These are phyloP conservation scores for Luffa aegyptiaca DNA, from an alignment of 306 rosid genomes.

Conservation along the genomic window DNA sequence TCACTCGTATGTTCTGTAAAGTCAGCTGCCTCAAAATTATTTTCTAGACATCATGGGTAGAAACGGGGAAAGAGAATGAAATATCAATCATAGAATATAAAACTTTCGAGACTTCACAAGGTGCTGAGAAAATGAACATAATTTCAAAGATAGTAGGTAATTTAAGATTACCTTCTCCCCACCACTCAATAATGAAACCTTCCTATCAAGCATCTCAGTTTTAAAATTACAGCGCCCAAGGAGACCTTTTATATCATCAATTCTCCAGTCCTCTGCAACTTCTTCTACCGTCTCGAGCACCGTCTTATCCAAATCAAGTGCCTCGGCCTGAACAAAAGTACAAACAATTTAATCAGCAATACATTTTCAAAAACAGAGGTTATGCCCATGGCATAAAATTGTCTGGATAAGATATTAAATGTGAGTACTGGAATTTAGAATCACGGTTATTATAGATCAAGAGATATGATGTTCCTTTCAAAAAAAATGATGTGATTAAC, in stretches of 20 bases:
- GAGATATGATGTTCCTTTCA: neutral
- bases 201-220: constrained; percentile 90
- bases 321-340: constrained; percentile 62
- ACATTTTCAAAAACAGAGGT: neutral
- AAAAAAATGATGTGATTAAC: neutral
- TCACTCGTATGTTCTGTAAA: neutral
- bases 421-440: neutral
- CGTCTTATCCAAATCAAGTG: constrained; percentile 86
- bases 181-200: constrained; percentile 87
- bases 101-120: neutral
- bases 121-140: neutral
- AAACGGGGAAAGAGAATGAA: neutral
- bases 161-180: constrained; percentile 83
- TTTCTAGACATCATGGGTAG: neutral
- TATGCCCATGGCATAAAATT: neutral
- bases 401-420: neutral
- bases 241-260: constrained; percentile 92
- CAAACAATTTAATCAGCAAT: constrained; percentile 16
- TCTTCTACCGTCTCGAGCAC: constrained; percentile 89
- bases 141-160: neutral
- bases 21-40: neutral
- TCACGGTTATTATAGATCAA: neutral
- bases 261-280: constrained; percentile 93
- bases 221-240: constrained; percentile 98
- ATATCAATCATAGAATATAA: neutral